These are phyloP conservation scores for Thraustochytrium sp. DNA, from an alignment of 352 stramenopile species.

Conservation along the genomic window DNA sequence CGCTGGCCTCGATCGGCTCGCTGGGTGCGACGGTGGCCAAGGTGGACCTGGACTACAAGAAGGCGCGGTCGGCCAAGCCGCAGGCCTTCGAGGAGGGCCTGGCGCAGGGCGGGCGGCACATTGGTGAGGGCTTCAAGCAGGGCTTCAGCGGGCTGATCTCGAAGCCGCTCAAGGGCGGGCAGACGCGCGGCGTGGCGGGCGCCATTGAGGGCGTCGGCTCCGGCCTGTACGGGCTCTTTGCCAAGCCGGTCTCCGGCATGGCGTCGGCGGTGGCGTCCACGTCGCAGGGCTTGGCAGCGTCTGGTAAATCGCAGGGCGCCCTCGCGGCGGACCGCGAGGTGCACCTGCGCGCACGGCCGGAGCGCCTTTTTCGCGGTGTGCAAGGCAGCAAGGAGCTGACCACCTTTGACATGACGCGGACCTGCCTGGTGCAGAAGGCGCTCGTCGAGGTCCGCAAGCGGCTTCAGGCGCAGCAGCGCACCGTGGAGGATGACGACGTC, in stretches of 20 bases:
- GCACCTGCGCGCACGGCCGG: background rate
- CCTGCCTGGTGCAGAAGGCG: background rate
- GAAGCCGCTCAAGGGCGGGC: background rate
- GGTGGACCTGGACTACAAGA: constrained; percentile 35
- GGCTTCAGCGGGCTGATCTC: constrained; percentile 5
- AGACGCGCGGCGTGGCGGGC: background rate
- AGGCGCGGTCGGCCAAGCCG: background rate
- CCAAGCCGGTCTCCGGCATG: constrained; percentile 37
- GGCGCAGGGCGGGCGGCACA: background rate
- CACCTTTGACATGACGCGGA: background rate
- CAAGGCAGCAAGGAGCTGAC: background rate
- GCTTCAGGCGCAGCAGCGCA: background rate
- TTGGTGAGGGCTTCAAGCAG: background rate
- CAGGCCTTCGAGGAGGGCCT: constrained; percentile 17
- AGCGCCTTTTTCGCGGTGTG: background rate
- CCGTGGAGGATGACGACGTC: background rate
- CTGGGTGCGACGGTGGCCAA: constrained; percentile 25
- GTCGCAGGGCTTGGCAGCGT: constrained; percentile 26
- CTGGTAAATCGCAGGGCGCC: background rate
- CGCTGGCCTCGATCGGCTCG: constrained; percentile 7
- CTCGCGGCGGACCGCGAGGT: background rate
- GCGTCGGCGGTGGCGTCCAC: constrained; percentile 9
- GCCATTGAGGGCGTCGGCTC: background rate
- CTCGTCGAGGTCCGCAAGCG: background rate
- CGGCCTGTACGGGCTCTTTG: constrained; percentile 13